Base-by-base conservation (phyloP, 2,329 filamentous ascomycete genomes). In the Talaromyces verruculosus region DNA sequence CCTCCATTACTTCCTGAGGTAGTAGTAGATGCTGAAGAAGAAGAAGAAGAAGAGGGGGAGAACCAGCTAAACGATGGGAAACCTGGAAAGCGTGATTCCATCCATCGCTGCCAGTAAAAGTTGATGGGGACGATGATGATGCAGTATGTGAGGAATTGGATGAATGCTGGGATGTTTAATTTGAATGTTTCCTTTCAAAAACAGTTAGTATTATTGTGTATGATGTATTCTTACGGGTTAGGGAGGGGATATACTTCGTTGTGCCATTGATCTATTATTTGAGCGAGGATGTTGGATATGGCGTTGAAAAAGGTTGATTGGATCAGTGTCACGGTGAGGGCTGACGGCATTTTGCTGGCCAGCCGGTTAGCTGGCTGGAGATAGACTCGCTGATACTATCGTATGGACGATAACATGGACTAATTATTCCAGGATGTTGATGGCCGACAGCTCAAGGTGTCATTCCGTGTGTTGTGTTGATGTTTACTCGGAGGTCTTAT, bases 91-190 rank as follows among this genome's bases (percentile, higher is more conserved):
- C 82, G 79, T 5, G 84, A 81, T 78, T 97, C 93, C 62, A 97
- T 84, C 74, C 85, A 91, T 47, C 87, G 84, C 83, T 96, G 93
- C 93, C 92, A 97, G 72, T 91, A 75, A 74, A 92, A 91, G 79
- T 97, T 97, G 53, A 91, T 91, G 2, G 93, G 92, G 47, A 89
- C 90, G 77, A 85, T 89, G 67, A 96, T 74, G 39, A 91, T 74
- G 69, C 89, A 86, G 81, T 89, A 96, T 63, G 92, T 73, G 61
- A 91, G 80, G 78, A 96, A 97, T 75, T 93, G 91, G 70, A 93
- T 80, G 51, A 96, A 83, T 3, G 90, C 87, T 5, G 85, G 79
- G 78, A 84, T 84, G 77, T 93, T 86, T 71, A 96, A 81, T 28
- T 81, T 77, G 62, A 91, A 84, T 11, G 86, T 78, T 62, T 78